Percentiles rank a stretch among this genome's conserved stretches.
These are phyloP conservation scores for Aquilaria sinensis DNA, from an alignment of 345 rosid genomes.

Conservation along the genomic window DNA sequence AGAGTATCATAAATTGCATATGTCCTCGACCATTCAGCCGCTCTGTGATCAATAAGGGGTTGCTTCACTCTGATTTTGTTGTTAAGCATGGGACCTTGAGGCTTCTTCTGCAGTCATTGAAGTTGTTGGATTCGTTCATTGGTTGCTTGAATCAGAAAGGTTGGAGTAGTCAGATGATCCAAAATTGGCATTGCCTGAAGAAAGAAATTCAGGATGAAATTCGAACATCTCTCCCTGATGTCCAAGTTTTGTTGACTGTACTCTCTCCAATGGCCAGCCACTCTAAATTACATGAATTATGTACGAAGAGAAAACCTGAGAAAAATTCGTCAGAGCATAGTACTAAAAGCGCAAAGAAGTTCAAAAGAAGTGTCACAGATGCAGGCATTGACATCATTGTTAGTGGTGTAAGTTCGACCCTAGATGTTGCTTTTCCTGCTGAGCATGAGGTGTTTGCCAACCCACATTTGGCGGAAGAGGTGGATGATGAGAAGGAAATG, in stretches of 20 bases:
- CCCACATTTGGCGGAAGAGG: slow-evolving; percentile 24
- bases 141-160: slow-evolving; percentile 30
- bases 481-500: slow-evolving; percentile 39
- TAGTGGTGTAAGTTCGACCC: slow-evolving; percentile 42
- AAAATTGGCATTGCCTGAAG: slow-evolving; percentile 42
- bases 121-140: slow-evolving; percentile 58
- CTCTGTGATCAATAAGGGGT: slow-evolving; percentile 68
- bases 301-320: slow-evolving; percentile 47
- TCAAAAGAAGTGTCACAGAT: slow-evolving; percentile 25
- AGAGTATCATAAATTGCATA: slow-evolving; percentile 55
- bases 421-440: slow-evolving; percentile 24
- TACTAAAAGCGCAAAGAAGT: slow-evolving; percentile 35
- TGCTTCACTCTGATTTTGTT: slow-evolving; percentile 75
- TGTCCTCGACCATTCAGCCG: slow-evolving; percentile 72
- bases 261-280: slow-evolving; percentile 47
- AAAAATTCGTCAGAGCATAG: slow-evolving; percentile 17
- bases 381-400: slow-evolving; percentile 55
- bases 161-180: slow-evolving; percentile 21
- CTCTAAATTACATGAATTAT: slow-evolving; percentile 19
- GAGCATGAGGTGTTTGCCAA: slow-evolving; percentile 25
- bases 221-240: slow-evolving; percentile 69
- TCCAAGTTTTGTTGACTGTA: slow-evolving; percentile 59
- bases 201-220: slow-evolving; percentile 61
- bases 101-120: slow-evolving; percentile 71
- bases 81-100: slow-evolving; percentile 84